Base-by-base conservation (phyloP, 441 rosid genomes). In the Populus hybrid region DNA sequence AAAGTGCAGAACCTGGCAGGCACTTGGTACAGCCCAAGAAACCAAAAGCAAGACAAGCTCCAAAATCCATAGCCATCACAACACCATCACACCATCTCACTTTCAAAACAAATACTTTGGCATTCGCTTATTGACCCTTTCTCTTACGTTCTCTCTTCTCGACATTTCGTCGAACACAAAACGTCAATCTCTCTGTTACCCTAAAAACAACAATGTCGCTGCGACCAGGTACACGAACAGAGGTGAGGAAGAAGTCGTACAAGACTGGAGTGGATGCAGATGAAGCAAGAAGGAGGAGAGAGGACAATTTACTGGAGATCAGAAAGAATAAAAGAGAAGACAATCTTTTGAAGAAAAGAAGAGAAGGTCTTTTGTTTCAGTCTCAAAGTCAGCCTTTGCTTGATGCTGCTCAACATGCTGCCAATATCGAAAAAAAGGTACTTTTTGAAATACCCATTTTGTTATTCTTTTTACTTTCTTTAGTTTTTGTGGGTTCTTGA, bases 261-360 rank as follows among this genome's bases (percentile, higher is more conserved):
- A 93, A 93, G 82, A 92, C 90, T 28, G 92, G 94, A 10, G 98
- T 94, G 7, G 97, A 94, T 82, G 96, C 97, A 8, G 97, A 94
- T 28, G 97, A 94, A 72, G 98, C 95, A 1, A 78, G 97, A 59
- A 85, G 97, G 84, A 84, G 97, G 80, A 85, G 98, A 59, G 96
- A 94, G 79, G 97, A 94, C 75, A 90, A 88, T 80, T 82, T 92
- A 86, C 97, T 94, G 50, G 97, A 92, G 96, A 94, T 92, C 86
- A 90, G 98, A 67, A 94, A 94, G 87, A 92, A 79, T 75, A 91
- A 90, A 46, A 85, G 94, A 35, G 96, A 92, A 76, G 95, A 93
- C 83, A 91, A 89, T 84, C 80, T 94, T 79, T 87, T 85, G 89
- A 94, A 91, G 86, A 94, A 92, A 86, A 84, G 96, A 50, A 92